Evolutionary conservation across 495 filamentous ascomycete genomes (phyloP).

Genomic region (Penicillium fimorum): DNA sequence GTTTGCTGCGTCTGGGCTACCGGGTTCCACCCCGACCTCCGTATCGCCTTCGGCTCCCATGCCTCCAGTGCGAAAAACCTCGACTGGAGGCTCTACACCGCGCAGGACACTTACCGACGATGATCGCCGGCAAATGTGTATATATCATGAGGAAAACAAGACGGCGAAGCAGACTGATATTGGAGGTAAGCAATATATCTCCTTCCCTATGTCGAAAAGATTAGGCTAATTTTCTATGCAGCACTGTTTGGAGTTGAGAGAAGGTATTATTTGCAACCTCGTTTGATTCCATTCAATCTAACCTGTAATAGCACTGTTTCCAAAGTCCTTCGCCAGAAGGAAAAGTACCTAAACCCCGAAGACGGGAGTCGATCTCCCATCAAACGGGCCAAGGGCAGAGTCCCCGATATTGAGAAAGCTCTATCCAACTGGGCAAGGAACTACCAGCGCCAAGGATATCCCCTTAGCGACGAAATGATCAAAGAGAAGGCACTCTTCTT

Average conservation of each 20-base stretch:
- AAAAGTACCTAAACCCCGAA: constrained; percentile 90
- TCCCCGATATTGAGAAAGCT: constrained; percentile 94
- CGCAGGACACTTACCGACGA: constrained; percentile 91
- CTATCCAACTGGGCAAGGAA: constrained; percentile 86
- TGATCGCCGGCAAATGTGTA: constrained; percentile 89
- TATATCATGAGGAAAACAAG: constrained; percentile 92
- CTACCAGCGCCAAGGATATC: constrained; percentile 70
- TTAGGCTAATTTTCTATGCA: constrained; percentile 38
- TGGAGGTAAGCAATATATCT: constrained; percentile 60
- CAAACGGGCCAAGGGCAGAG: constrained; percentile 85
- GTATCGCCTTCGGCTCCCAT: constrained; percentile 48
- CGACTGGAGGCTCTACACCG: constrained; percentile 61
- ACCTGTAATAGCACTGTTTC: constrained; percentile 78
- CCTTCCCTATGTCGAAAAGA: constrained; percentile 14
- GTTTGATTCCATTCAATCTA: constrained; percentile 20
- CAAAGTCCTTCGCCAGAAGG: constrained; percentile 93
- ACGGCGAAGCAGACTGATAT: constrained; percentile 98
- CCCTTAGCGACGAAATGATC: constrained; percentile 79
- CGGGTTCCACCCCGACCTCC: constrained; percentile 56
- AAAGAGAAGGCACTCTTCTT: constrained; percentile 87
- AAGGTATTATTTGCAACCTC: constrained; percentile 62
- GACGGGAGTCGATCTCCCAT: constrained; percentile 86
- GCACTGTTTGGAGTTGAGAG: constrained; percentile 95
- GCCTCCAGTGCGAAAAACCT: constrained; percentile 50
- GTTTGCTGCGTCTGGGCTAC: constrained; percentile 29